Conservation (phyloP, 805 yeast genomes). For the Saccharomycopsis microspora region DNA sequence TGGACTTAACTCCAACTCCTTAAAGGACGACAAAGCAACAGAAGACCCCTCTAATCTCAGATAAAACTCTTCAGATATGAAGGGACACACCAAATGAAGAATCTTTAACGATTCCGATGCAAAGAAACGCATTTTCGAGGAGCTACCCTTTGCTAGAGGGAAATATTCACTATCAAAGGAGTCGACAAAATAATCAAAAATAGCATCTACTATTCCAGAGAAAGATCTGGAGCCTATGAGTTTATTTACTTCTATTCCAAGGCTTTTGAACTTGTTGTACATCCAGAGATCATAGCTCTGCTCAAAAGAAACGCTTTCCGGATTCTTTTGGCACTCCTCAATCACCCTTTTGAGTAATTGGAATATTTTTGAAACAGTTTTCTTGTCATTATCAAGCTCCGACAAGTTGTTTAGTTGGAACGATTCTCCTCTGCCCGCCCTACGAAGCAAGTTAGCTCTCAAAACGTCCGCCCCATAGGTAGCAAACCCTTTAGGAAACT, state of each 20-base stretch:
- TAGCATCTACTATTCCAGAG: slow-evolving; percentile 66
- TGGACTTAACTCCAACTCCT: too few species aligned
- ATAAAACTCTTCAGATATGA: too few species aligned
- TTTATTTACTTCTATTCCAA: slow-evolving; percentile 32
- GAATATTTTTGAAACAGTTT: slow-evolving; percentile 97
- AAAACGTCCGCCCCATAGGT: slow-evolving; percentile 98
- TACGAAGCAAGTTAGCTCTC: slow-evolving; percentile 41
- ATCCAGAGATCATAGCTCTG: slow-evolving; percentile 74
- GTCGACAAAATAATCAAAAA: slow-evolving; percentile 84
- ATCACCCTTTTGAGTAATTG: slow-evolving; percentile 95
- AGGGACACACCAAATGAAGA: too few species aligned
- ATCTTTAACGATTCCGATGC: too few species aligned
- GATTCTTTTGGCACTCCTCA: slow-evolving; percentile 31
- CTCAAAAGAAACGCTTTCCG: slow-evolving; percentile 73
- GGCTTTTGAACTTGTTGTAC: slow-evolving; percentile 65
- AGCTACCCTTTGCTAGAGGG: slow-evolving; percentile 84
- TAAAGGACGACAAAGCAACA: too few species aligned
- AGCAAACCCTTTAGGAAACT: slow-evolving; percentile 94
- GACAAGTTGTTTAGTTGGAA: slow-evolving; percentile 86
- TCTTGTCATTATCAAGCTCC: slow-evolving; percentile 90
- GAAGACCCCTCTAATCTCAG: too few species aligned
- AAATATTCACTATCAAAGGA: slow-evolving; percentile 94
- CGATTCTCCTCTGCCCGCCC: background rate
- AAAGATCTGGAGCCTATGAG: slow-evolving; percentile 15
- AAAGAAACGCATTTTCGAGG: too few species aligned